Percentiles rank a stretch among this genome's conserved stretches.
Conservation (phyloP, 2,329 filamentous ascomycete genomes). For the Cytospora schulzeri region DNA sequence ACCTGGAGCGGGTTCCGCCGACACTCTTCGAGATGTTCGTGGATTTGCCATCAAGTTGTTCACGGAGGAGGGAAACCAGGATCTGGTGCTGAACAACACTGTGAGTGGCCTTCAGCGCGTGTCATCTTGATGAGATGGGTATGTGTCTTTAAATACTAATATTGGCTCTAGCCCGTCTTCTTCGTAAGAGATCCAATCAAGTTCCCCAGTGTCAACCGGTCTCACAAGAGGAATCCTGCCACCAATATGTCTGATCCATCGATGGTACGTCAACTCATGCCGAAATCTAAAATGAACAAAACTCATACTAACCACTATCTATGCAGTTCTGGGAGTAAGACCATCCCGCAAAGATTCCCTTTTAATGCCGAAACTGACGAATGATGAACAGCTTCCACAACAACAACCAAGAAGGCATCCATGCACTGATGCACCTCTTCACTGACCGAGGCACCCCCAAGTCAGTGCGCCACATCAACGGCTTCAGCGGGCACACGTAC, state of each 20-base stretch:
- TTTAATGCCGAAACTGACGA: neutral
- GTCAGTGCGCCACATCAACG: constrained; percentile 56
- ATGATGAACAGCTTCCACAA: constrained; percentile 39
- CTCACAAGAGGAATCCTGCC: constrained; percentile 72
- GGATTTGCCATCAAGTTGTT: constrained; percentile 75
- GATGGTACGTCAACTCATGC: neutral
- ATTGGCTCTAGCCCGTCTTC: constrained; percentile 59
- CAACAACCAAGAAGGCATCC: constrained; percentile 61
- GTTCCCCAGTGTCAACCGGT: constrained; percentile 74
- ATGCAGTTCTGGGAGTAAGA: neutral
- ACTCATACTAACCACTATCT: neutral
- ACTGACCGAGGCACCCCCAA: constrained; percentile 59
- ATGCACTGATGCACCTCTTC: constrained; percentile 61
- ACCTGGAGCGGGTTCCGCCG: constrained; percentile 71
- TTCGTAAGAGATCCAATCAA: constrained; percentile 75
- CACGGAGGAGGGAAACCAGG: constrained; percentile 74
- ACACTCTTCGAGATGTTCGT: constrained; percentile 71
- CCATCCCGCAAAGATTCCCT: no score
- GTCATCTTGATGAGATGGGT: neutral
- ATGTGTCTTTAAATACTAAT: neutral
- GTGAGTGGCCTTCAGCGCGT: neutral
- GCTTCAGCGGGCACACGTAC: constrained; percentile 56
- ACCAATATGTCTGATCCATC: constrained; percentile 65
- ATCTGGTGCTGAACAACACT: constrained; percentile 74
- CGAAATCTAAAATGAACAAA: neutral